Base-by-base conservation (phyloP, 2,329 filamentous ascomycete species). In the Trichoderma simmonsii region DNA sequence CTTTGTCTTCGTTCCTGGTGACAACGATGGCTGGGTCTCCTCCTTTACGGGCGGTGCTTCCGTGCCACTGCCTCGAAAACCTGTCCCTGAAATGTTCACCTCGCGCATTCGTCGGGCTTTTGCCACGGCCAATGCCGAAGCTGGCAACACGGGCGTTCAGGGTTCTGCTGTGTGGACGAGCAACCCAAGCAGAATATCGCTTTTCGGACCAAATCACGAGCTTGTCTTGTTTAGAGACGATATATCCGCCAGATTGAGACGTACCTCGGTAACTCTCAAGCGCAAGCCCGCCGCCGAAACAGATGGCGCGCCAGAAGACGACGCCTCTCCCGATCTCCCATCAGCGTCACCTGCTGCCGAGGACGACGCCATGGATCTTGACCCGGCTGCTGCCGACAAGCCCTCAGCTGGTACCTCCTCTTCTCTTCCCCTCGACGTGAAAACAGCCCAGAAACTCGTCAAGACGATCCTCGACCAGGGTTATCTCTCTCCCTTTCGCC, bases 21-120 rank as follows among this genome's bases (percentile, higher is more conserved):
- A 98, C 82, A 97, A 98, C 79, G 96, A 99, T 80, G 95, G 93
- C n/a, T 99, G 96, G 96, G 89, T 92, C 6, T 97, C 94, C 0
- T 88, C 94, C 2, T 97, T 97, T 79, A 90, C 89, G 1, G 91
- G 90, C 2, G 93, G 93, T 4, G 91, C 92, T 1, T 89, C 92
- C 0, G 88, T 89, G 0, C 88, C 91, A 0, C 79, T 95, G 12
- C 93, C 93, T 0, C 83, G 91, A 11, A 91, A 91, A 75, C 83
- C 87, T 0, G 88, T 99, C 2, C 96, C 96, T 1, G 92, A 95
- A 7, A 85, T 98, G 76, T 99, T 99, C 82, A 98, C 95, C 0
- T 95, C 91, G 36, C 88, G 96, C 18, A 88, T 99, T 57, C 91
- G 93, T 75, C 88, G 95, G 56, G 92, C 90, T 0, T 97, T 99